A percentile compares a stretch with the other conserved stretches of the same genome.
phyloP scores from a whole-genome alignment of 306 rosid species.

The Datisca glomerata region DNA sequence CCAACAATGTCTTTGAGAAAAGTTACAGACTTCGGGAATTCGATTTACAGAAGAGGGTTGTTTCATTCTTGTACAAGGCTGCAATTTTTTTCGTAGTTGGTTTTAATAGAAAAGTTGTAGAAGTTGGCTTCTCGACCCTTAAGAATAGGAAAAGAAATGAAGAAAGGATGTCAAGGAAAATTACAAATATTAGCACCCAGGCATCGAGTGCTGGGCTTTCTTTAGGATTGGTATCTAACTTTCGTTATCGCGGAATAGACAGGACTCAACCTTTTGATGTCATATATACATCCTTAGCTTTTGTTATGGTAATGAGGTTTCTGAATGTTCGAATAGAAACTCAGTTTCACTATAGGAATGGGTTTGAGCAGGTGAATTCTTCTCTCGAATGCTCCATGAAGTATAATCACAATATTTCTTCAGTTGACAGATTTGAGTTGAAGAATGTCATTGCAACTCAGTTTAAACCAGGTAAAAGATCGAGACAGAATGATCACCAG shows the following conservation, averaged over 20 bases:
- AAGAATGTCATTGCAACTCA: too few species aligned
- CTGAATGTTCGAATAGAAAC: too few species aligned
- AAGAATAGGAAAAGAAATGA: too few species aligned
- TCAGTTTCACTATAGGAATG: too few species aligned
- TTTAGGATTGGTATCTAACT: not conserved
- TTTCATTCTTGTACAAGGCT: not conserved
- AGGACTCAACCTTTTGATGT: not conserved
- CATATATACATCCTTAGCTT: not conserved
- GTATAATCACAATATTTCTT: too few species aligned
- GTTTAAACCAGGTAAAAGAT: too few species aligned
- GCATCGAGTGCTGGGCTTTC: not conserved
- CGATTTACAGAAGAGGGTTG: not conserved
- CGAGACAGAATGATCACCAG: too few species aligned
- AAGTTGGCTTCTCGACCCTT: not conserved
- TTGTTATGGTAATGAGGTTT: not conserved
- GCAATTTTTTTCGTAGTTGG: not conserved
- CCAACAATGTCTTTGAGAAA: not conserved
- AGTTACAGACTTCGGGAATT: not conserved
- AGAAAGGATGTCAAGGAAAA: not conserved
- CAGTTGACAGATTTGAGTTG: too few species aligned
- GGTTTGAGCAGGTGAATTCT: too few species aligned
- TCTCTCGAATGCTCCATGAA: too few species aligned
- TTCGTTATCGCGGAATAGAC: not conserved
- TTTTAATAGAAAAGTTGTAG: not conserved
- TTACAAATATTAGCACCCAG: not conserved